Evolutionary conservation across 805 yeast genomes (phyloP).

Genomic region (Starmerella stigmatis): DNA sequence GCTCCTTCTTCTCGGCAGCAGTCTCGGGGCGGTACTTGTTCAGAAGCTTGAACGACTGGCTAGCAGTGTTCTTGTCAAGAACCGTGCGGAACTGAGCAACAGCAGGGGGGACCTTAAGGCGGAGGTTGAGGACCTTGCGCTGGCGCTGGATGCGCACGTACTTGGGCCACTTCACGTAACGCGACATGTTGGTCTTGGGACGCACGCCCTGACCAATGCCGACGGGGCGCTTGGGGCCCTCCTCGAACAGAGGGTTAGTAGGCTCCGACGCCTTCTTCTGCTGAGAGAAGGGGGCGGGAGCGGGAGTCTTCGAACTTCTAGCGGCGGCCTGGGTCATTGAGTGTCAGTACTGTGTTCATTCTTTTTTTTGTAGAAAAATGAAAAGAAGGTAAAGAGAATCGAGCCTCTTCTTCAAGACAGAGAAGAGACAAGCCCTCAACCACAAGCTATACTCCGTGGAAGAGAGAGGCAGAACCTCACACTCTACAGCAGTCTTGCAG

Average conservation of each 20-base stretch:
- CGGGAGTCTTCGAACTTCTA: constrained; percentile 96
- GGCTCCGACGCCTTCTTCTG: constrained; percentile 44
- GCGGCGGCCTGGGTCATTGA: constrained; percentile 30
- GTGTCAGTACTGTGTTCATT: constrained; percentile 25
- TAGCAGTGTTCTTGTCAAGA: constrained; percentile 97
- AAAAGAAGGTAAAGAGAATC: constrained; percentile 7
- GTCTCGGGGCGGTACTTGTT: constrained; percentile 99
- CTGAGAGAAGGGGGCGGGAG: constrained; percentile 44
- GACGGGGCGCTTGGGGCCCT: constrained; percentile 73
- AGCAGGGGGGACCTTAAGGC: constrained; percentile 99
- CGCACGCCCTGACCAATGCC: constrained; percentile 96
- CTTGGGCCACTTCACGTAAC: constrained; percentile 99
- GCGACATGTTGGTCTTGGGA: constrained; percentile 88
- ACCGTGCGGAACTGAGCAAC: constrained; percentile 92
- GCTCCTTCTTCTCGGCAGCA: constrained; percentile 93
- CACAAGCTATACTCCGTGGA: constrained; percentile 26
- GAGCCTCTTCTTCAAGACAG: constrained; percentile 7
- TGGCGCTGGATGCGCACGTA: constrained; percentile 98
- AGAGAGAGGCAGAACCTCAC: constrained; percentile 24
- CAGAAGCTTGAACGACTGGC: constrained; percentile 91
- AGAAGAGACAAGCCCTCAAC: constrained; percentile 19
- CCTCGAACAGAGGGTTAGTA: constrained; percentile 65
- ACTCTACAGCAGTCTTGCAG: constrained; percentile 19
- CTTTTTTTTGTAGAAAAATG: constrained; percentile 1
- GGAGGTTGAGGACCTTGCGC: constrained; percentile 86